A percentile compares a stretch with the other conserved stretches of the same genome.
Evolutionary conservation across 139 green algal species (phyloP).

Genomic region (Bryopsis sp.): DNA sequence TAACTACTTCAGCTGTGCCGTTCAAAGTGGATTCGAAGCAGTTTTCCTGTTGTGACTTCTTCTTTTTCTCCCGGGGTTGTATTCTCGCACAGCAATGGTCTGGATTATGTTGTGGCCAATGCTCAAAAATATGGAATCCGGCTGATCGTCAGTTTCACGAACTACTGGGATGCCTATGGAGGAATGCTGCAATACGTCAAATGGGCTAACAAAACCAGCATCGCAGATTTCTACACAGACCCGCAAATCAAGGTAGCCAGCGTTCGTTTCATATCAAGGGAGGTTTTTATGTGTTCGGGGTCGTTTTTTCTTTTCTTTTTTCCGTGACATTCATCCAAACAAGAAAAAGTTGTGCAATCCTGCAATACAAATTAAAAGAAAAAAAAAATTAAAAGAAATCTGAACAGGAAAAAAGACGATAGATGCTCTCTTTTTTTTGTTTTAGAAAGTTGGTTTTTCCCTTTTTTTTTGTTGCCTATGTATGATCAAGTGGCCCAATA

Average conservation of each 20-base stretch:
- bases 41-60: not conserved
- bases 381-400: too few relatives aligned
- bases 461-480: not conserved
- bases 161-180: slow-evolving; percentile 68
- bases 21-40: slow-evolving; percentile 21
- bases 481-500: too few relatives aligned
- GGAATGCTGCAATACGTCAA: slow-evolving; percentile 68
- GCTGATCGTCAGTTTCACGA: slow-evolving; percentile 56
- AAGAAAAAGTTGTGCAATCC: too few relatives aligned
- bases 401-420: too few relatives aligned
- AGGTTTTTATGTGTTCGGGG: too few relatives aligned
- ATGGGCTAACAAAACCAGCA: not conserved
- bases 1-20: too few relatives aligned
- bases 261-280: too few relatives aligned
- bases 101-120: slow-evolving; percentile 58
- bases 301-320: too few relatives aligned
- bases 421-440: too few relatives aligned
- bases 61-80: not conserved
- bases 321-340: too few relatives aligned
- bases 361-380: too few relatives aligned
- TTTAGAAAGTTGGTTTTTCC: not conserved
- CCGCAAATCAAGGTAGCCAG: slow-evolving; percentile 9
- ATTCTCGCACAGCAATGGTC: slow-evolving; percentile 22
- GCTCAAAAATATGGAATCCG: slow-evolving; percentile 26
- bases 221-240: slow-evolving; percentile 16